Base-by-base conservation (phyloP, 371 early-diverging fungal genomes). In the Circinella minor region DNA sequence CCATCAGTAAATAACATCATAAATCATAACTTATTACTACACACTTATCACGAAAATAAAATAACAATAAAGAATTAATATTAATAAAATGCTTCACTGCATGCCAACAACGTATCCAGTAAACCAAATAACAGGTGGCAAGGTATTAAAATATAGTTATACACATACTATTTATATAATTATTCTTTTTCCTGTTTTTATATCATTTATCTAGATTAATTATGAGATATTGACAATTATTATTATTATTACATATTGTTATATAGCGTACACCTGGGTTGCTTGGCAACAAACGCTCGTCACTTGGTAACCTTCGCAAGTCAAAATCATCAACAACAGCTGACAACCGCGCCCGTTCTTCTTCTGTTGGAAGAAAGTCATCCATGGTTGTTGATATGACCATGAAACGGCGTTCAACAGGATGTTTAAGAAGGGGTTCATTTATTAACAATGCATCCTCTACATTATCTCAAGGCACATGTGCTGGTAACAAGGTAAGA, bases 351-450 rank as follows among this genome's bases (percentile, higher is more conserved):
- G 54, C 61, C 36, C 70, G 68, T 20, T 65, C 65, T 27, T 48
- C 65, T 27, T 68, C 68, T 20, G 68, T 61, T 6, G 61, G 36
- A 11, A 14, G 70, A 63, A 67, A 67, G 39, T 61, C 71, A 46
- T 66, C 63, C 54, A 67, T 70, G 67, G 43, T 62, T 11, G 57
- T 74, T 4, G 74, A 74, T 36, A 63, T 81, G 47, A 71, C 79
- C 4, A 74, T 82, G 74, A 83, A 83, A 66, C 77, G 84, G 63
- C 77, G 81, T 46, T 83, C 84, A 1, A 83, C 80, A 8, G 84
- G 84, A 10, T 81, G 81, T 60, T 68, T 83, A 48, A 70, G 81
- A 37, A 75, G 81, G 39, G 68, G 73, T n/a, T 82, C 82, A 11
- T 72, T 82, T 8, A 66, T 72, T 55, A 37, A 54, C 55, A 37